phyloP scores from a whole-genome alignment of 2,329 filamentous ascomycete genomes.

The Colletotrichum higginsianum region DNA sequence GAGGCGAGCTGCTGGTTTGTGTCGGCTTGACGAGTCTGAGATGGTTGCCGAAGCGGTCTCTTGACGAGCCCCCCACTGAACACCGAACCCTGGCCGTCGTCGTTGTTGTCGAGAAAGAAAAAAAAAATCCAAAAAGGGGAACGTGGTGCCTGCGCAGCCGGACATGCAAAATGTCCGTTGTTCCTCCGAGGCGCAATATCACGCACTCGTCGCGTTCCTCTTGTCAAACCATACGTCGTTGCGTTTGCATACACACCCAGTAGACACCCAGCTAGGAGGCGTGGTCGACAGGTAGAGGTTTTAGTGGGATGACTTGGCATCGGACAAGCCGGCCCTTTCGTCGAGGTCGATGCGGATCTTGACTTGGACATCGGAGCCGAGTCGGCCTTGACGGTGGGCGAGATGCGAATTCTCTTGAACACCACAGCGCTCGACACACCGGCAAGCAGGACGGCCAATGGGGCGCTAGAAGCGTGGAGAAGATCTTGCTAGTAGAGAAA shows the following conservation, averaged over 20 bases:
- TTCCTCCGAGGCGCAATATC: not conserved
- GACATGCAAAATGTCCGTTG: slow-evolving; percentile 21
- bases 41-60: not conserved
- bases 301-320: slow-evolving; percentile 46
- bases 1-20: not conserved
- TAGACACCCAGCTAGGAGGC: slow-evolving; percentile 47
- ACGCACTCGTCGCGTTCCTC: slow-evolving; percentile 6
- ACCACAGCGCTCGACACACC: slow-evolving; percentile 1
- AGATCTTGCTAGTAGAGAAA: not conserved
- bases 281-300: slow-evolving; percentile 52
- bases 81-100: not conserved
- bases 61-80: not conserved
- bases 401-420: slow-evolving; percentile 16
- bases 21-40: not conserved
- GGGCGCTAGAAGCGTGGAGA: not conserved
- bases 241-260: slow-evolving; percentile 38
- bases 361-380: slow-evolving; percentile 45
- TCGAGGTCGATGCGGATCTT: slow-evolving; percentile 53
- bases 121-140: slow-evolving; percentile 18
- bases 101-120: slow-evolving; percentile 3
- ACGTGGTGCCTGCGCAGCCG: slow-evolving; percentile 15
- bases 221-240: slow-evolving; percentile 31
- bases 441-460: slow-evolving; percentile 10
- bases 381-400: slow-evolving; percentile 29
- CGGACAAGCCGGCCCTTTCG: slow-evolving; percentile 41